Conservation (phyloP, 108 stramenopile species). For the Fragilariopsis cylindrus region DNA sequence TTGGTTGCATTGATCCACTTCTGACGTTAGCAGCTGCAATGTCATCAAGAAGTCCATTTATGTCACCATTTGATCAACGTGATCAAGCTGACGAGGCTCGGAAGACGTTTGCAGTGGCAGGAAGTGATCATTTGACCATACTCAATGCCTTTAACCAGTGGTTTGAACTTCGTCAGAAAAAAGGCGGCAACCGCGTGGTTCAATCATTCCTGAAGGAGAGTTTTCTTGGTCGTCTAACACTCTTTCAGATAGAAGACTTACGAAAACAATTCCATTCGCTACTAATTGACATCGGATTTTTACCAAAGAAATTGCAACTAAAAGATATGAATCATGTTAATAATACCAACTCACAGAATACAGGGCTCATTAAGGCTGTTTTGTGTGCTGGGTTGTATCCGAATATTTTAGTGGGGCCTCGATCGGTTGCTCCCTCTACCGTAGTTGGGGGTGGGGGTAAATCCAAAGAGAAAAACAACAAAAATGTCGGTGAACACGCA, state of each 20-base stretch:
- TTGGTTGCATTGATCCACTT: conserved; percentile 83
- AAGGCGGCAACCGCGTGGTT: conserved; percentile 41
- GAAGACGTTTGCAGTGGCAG: conserved; percentile 55
- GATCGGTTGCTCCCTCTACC: conserved; percentile 16
- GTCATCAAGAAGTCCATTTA: conserved; percentile 73
- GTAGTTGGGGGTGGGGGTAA: not conserved
- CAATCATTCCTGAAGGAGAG: conserved; percentile 64
- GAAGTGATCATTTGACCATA: conserved; percentile 80
- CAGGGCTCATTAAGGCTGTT: conserved; percentile 75
- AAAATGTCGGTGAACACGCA: conserved; percentile 55
- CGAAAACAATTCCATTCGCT: conserved; percentile 65
- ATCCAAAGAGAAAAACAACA: conserved; percentile 30
- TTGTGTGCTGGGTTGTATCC: conserved; percentile 90
- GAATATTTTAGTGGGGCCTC: conserved; percentile 78
- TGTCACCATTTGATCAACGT: conserved; percentile 74
- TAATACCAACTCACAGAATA: conserved; percentile 55
- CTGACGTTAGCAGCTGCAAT: conserved; percentile 87
- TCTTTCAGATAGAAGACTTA: conserved; percentile 75
- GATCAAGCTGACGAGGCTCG: conserved; percentile 79
- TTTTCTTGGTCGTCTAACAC: conserved; percentile 64
- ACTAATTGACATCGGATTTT: conserved; percentile 65
- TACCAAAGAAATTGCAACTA: conserved; percentile 33
- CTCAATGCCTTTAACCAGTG: conserved; percentile 77
- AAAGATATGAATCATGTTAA: conserved; percentile 17
- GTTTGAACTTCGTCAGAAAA: conserved; percentile 34